Evolutionary conservation across 2,329 filamentous ascomycete genomes (phyloP), one percentile per base, ranked within the genome.

Genomic region (Apiospora malaysiana): DNA sequence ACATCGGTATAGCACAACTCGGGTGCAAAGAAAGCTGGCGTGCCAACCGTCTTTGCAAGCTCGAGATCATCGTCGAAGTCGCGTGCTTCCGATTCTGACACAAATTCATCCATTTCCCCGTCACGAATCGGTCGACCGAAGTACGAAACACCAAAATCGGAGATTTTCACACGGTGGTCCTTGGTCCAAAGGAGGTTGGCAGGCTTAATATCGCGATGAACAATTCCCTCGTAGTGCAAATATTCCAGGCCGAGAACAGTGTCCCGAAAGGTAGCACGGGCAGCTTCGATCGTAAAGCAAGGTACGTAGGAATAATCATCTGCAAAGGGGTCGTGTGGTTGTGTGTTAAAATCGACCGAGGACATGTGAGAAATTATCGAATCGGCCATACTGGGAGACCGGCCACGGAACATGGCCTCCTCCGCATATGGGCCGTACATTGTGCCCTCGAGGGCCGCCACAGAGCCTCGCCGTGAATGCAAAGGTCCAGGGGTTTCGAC

Each of bases 111-210:
- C 47, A 90, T 88, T 76, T 97, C 94, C 69, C 93, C 93, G 66
- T 97, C 94, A 49, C 93, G 89, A 71, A 95, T 93, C 1, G 94
- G 94, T 68, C 94, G 91, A 40, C 96, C 96, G 73, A 99, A 94
- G 81, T 98, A 99, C 0, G 96, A 99, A 1, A 99, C 96, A 43
- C 96, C 96, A 83, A 99, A 99, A 79, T 99, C 96, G 6, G 96
- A 98, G 72, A 99, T 99, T 85, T 99, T 99, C 78, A 98, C 94
- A 18, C 92, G 91, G 76, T 95, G 91, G 74, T 94, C 92, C 76
- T 85, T 91, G 68, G 94, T 97, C 85, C 95, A 94, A 8, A 99
- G 86, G 8, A 99, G 87, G 79, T 98, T 98, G 47, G 95, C 95
- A 1, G 93, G 93, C 79, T 95, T 95, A 81, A 95, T 95, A 77